Conservation (phyloP, 2,329 filamentous ascomycete species). For the Colletotrichum trifolii region DNA sequence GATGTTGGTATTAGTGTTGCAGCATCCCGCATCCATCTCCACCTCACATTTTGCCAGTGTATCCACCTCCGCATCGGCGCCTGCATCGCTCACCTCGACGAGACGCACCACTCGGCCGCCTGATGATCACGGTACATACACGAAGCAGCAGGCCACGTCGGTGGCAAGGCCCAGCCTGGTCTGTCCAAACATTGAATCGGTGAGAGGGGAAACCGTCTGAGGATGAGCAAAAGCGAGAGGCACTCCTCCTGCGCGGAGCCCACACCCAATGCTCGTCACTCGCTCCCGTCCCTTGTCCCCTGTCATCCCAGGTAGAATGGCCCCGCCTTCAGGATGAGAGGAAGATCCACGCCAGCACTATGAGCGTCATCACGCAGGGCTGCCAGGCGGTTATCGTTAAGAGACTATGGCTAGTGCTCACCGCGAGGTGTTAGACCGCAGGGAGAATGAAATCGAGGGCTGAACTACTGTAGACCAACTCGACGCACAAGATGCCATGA, state of each 20-base stretch:
- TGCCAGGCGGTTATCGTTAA: constrained; percentile 9
- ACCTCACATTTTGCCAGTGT: background rate
- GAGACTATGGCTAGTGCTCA: background rate
- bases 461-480: background rate
- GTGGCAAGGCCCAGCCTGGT: background rate
- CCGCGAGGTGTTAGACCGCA: constrained; percentile 11
- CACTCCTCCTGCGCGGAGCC: background rate
- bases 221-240: constrained; percentile 3
- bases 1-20: background rate
- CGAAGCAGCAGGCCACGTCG: constrained; percentile 17
- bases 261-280: constrained; percentile 3
- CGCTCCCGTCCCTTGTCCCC: constrained; percentile 6
- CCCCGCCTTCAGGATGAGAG: constrained; percentile 14
- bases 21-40: constrained; percentile 24
- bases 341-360: constrained; percentile 19
- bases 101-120: constrained; percentile 19
- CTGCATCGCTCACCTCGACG: constrained; percentile 12
- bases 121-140: constrained; percentile 23
- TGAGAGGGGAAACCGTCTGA: constrained; percentile 10
- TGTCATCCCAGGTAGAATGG: constrained; percentile 11
- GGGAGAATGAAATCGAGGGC: constrained; percentile 16
- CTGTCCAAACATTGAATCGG: constrained; percentile 14
- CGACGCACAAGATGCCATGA: no score
- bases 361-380: constrained; percentile 31
- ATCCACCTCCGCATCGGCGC: constrained; percentile 11